Conservation (phyloP, 2,329 filamentous ascomycete species). For the Ilyonectria destructans region DNA sequence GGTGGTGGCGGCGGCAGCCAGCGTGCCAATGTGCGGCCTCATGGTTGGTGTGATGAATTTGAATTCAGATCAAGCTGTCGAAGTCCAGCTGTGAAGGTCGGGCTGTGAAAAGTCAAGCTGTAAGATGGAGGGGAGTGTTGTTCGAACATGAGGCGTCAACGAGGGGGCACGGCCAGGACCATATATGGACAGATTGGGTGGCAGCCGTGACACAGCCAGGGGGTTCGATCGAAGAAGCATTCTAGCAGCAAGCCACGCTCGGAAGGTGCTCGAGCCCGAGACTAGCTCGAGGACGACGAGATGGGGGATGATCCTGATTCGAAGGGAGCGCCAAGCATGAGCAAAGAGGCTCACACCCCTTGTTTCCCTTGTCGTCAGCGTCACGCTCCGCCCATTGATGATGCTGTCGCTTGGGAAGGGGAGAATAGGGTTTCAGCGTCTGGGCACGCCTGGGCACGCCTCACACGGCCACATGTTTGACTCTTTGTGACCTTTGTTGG, state of each 20-base stretch:
- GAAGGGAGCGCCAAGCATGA: conserved; percentile 13
- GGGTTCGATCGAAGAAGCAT: conserved; percentile 27
- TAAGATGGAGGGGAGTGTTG: background rate
- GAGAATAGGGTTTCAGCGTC: conserved; percentile 38
- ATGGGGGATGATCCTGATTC: conserved; percentile 21
- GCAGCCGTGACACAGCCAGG: conserved; percentile 20
- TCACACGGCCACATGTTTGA: conserved; percentile 28
- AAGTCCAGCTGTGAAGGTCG: background rate
- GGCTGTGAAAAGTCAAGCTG: conserved; percentile 9
- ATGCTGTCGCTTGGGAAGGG: conserved; percentile 1
- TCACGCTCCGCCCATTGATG: conserved; percentile 21
- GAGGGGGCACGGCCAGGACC: conserved; percentile 12
- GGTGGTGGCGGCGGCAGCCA: conserved; percentile 30
- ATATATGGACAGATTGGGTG: conserved; percentile 23
- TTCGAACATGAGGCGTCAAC: background rate
- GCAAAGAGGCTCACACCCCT: conserved; percentile 15
- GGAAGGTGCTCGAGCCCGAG: conserved; percentile 24
- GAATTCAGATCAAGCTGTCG: background rate
- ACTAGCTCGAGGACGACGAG: conserved; percentile 22
- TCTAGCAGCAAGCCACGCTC: conserved; percentile 32
- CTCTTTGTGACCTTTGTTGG: conserved; percentile 14
- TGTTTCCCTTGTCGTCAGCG: conserved; percentile 26
- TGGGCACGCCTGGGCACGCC: background rate
- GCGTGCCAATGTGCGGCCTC: conserved; percentile 41
- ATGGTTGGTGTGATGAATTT: conserved; percentile 27